Percentiles rank a stretch among this genome's conserved stretches.
Evolutionary conservation across 345 rosid genomes (phyloP).

Genomic region (Lumnitzera littorea): DNA sequence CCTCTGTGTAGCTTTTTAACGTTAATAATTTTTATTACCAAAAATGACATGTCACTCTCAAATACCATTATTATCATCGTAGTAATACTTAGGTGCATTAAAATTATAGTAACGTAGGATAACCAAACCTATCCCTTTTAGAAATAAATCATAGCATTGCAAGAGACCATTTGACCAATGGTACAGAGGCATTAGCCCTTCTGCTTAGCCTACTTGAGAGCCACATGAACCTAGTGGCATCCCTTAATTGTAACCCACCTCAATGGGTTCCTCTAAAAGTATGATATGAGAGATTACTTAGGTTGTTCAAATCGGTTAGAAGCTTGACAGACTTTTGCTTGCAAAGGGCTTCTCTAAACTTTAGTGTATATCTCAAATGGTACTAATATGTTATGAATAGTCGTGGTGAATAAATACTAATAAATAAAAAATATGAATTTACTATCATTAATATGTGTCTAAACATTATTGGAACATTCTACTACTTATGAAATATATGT

Average conservation of each 20-base stretch:
- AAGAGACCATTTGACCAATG: slow-evolving; percentile 15
- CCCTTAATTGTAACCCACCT: slow-evolving; percentile 18
- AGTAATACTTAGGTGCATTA: no score
- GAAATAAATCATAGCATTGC: background rate
- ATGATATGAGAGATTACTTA: slow-evolving; percentile 19
- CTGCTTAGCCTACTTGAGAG: slow-evolving; percentile 15
- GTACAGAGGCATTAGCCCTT: slow-evolving; percentile 19
- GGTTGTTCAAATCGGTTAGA: slow-evolving; percentile 16
- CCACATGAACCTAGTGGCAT: slow-evolving; percentile 23
- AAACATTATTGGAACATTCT: no score
- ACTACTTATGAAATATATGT: no score
- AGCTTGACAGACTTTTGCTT: slow-evolving; percentile 19
- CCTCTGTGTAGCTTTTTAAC: no score
- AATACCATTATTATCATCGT: no score
- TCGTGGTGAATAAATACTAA: slow-evolving; percentile 6
- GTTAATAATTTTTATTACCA: no score
- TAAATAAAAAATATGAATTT: no score
- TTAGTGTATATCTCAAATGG: slow-evolving; percentile 20
- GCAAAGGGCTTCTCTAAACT: slow-evolving; percentile 21
- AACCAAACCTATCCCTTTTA: no score
- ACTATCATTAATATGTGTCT: no score
- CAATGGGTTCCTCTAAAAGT: slow-evolving; percentile 18
- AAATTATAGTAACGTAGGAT: no score
- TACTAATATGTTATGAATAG: no score
- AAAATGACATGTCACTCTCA: no score